Base-by-base conservation (phyloP, 1,139 yeast species). In the Hyphopichia fennica region DNA sequence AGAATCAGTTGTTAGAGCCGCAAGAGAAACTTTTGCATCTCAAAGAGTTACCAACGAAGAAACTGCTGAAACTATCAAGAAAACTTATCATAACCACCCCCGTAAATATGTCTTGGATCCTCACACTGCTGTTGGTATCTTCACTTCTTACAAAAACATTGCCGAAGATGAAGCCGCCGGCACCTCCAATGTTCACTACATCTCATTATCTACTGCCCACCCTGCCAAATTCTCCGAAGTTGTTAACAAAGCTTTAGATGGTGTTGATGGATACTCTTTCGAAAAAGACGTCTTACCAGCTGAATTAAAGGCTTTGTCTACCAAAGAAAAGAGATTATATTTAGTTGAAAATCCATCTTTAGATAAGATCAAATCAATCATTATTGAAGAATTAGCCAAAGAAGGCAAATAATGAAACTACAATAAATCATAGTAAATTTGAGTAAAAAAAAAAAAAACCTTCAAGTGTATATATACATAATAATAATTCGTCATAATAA, bases 191-290 rank as follows among this genome's bases (percentile, higher is more conserved):
- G 62, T 74, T 36, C 66, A 72, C 42, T 88, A 88, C 62, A 77
- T 93, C 40, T 87, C 96, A 5, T 79, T 93, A 47, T 87, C 98
- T 2, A 93, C 99, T 36, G 99, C 99, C 7, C 99, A 93, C 62
- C 99, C 99, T 35, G 99, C 99, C 46, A 93, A 93, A 68, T 93
- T 93, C 60, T 88, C 96, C 22, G 97, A 90, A 49, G 99, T 96
- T 41, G 99, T 93, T 16, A 86, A 90, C 63, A 72, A 79, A 54
- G 90, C 98, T 2, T 78, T 93, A 53, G 62, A 67, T 39, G 75
- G 76, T 2, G 73, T 81, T 48, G 79, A 76, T 19, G 89, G 82
- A 19, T 95, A 91, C 67, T 81, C 90, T 4, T 93, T 93, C 57
- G 96, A 89, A 54, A 74, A 75, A 40, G 91, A 88, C 52, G 97